Percentiles rank a stretch among this genome's conserved stretches.
These are phyloP conservation scores for Pseudofabraea citricarpa DNA, from an alignment of 2,329 filamentous ascomycete species.

Conservation along the genomic window DNA sequence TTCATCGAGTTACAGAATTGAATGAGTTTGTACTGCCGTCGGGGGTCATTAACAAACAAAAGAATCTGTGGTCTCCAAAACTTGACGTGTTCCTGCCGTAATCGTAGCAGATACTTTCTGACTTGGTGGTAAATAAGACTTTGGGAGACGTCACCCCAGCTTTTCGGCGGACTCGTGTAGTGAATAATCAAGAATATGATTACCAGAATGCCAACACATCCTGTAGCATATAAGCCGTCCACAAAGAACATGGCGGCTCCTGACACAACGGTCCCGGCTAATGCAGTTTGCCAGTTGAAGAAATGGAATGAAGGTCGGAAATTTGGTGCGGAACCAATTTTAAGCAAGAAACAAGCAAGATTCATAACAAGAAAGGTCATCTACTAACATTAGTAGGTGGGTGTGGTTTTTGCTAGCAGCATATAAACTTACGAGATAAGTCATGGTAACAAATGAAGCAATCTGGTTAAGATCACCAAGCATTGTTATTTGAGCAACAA, in stretches of 20 bases:
- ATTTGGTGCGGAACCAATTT: conserved; percentile 83
- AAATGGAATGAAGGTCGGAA: conserved; percentile 86
- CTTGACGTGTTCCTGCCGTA: conserved; percentile 85
- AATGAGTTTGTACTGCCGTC: conserved; percentile 77
- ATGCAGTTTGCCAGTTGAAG: conserved; percentile 81
- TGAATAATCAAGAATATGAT: conserved; percentile 82
- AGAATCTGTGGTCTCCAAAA: conserved; percentile 90
- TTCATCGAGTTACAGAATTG: conserved; percentile 91
- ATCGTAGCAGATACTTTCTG: conserved; percentile 77
- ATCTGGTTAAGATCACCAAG: conserved; percentile 84
- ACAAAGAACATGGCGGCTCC: conserved; percentile 87
- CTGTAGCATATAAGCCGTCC: conserved; percentile 73
- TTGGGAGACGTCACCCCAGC: conserved; percentile 87
- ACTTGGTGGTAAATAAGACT: conserved; percentile 87
- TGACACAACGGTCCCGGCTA: conserved; percentile 68
- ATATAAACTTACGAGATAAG: conserved; percentile 58
- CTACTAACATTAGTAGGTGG: conserved; percentile 32
- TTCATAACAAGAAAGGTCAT: conserved; percentile 93
- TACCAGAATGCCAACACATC: conserved; percentile 68
- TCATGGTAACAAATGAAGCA: conserved; percentile 85
- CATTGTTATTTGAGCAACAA: conserved; percentile 73
- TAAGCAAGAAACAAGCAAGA: conserved; percentile 78
- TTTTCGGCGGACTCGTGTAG: conserved; percentile 78
- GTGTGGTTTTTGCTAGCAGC: not conserved
- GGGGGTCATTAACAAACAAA: conserved; percentile 75